These are phyloP conservation scores for Hibiscus tridactylites DNA, from an alignment of 345 rosid genomes.

Conservation along the genomic window DNA sequence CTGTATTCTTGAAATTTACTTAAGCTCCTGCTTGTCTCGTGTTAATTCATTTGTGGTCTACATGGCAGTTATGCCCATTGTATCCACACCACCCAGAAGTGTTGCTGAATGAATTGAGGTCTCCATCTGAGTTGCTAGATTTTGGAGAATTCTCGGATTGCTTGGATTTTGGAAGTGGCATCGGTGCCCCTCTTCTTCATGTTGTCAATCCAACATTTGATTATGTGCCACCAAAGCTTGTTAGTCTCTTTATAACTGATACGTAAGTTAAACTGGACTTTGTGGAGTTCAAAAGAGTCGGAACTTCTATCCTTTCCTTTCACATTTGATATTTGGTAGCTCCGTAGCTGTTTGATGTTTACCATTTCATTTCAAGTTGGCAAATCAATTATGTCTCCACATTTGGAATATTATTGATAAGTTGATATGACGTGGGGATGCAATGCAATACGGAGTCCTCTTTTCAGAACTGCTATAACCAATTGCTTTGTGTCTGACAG, in stretches of 20 bases:
- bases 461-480: neutral
- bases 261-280: conserved; percentile 49
- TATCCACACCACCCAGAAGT: conserved; percentile 99
- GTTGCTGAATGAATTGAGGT: conserved; percentile 82
- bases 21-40: neutral
- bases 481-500: conserved; percentile 31
- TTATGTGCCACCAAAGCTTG: conserved; percentile 96
- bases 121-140: conserved; percentile 90
- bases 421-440: neutral
- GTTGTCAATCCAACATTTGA: conserved; percentile 93
- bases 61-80: conserved; percentile 78
- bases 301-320: neutral
- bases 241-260: conserved; percentile 92
- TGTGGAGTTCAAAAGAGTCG: neutral
- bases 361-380: neutral
- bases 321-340: neutral
- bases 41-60: conserved; percentile 9
- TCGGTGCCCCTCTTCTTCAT: conserved; percentile 73
- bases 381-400: neutral
- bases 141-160: conserved; percentile 98
- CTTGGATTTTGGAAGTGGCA: conserved; percentile 65
- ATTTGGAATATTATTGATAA: neutral
- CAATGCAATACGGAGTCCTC: neutral
- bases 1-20: neutral
- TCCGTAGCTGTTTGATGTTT: neutral